Evolutionary conservation across 768 basidiomycete genomes (phyloP).

Genomic region (Hericium erinaceus): DNA sequence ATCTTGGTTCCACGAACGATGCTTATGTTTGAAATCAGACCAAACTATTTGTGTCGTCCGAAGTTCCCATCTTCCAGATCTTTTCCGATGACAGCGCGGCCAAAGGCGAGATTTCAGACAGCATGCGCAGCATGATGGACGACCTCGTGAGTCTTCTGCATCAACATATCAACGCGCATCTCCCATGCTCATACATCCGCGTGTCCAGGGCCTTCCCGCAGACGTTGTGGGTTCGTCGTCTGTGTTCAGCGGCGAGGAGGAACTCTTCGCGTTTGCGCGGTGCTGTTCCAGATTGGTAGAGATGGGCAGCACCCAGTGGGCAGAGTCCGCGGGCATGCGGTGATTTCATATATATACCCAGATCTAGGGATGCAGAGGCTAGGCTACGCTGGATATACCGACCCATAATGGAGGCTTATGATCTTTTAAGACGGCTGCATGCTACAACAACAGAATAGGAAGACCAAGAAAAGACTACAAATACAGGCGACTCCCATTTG

Average conservation of each 20-base stretch:
- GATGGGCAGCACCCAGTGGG: constrained; percentile 90
- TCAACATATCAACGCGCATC: constrained; percentile 1
- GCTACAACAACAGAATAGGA: no score
- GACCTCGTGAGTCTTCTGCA: constrained; percentile 56
- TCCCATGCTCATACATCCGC: neutral
- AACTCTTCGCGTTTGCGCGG: constrained; percentile 93
- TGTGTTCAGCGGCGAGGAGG: constrained; percentile 95
- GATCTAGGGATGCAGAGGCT: neutral
- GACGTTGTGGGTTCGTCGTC: constrained; percentile 74
- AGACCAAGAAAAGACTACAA: no score
- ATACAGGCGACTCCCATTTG: no score
- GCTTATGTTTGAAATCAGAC: constrained; percentile 37
- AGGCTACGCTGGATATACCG: no score
- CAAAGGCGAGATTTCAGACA: constrained; percentile 50
- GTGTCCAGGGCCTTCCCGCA: constrained; percentile 59
- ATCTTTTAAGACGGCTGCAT: no score
- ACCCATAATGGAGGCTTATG: no score
- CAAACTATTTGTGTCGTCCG: constrained; percentile 85
- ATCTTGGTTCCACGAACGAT: neutral
- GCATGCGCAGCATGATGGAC: constrained; percentile 92
- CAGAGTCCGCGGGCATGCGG: constrained; percentile 31
- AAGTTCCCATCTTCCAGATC: constrained; percentile 83
- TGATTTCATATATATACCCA: neutral
- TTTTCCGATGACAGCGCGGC: constrained; percentile 64
- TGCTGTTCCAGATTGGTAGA: constrained; percentile 82